Evolutionary conservation across 805 yeast species (phyloP).

Genomic region (Teunomyces kruisii): DNA sequence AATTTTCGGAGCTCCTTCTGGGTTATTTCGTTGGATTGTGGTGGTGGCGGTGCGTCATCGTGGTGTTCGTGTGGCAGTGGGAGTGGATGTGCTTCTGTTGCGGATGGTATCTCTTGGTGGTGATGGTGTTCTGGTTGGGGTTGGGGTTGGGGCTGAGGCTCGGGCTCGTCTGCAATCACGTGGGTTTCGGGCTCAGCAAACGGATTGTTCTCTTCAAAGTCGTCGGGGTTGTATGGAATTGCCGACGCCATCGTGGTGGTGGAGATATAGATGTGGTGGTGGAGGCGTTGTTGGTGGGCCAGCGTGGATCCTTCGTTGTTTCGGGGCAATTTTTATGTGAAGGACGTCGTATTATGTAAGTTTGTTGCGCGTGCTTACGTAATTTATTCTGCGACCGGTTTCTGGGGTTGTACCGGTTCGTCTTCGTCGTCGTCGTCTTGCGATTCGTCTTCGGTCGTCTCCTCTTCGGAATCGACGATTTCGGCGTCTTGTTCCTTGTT

Average conservation of each 20-base stretch:
- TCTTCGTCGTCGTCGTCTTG: background rate
- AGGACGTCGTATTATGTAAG: too few species aligned
- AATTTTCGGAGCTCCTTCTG: conserved; percentile 42
- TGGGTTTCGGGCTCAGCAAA: conserved; percentile 32
- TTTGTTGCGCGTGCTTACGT: background rate
- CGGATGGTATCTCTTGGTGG: conserved; percentile 12
- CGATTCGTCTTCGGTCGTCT: background rate
- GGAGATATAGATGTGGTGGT: background rate
- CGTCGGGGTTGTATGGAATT: conserved; percentile 16
- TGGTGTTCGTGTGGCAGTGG: background rate
- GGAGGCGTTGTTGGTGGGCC: background rate
- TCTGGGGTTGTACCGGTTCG: background rate
- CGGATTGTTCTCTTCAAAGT: conserved; percentile 45
- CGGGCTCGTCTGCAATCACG: background rate
- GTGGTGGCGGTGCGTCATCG: background rate
- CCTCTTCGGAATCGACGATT: background rate
- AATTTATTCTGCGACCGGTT: background rate
- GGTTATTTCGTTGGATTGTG: background rate
- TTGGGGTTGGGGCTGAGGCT: conserved; percentile 1
- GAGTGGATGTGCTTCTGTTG: conserved; percentile 12
- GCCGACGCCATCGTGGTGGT: conserved; percentile 5
- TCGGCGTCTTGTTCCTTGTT: conserved; percentile 3
- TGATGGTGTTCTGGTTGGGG: conserved; percentile 6
- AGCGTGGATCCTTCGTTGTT: background rate
- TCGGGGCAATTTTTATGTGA: background rate